Evolutionary conservation across 2,329 filamentous ascomycete species (phyloP), one percentile per base, ranked within the genome.

Genomic region (Mollisiaceae sp.): DNA sequence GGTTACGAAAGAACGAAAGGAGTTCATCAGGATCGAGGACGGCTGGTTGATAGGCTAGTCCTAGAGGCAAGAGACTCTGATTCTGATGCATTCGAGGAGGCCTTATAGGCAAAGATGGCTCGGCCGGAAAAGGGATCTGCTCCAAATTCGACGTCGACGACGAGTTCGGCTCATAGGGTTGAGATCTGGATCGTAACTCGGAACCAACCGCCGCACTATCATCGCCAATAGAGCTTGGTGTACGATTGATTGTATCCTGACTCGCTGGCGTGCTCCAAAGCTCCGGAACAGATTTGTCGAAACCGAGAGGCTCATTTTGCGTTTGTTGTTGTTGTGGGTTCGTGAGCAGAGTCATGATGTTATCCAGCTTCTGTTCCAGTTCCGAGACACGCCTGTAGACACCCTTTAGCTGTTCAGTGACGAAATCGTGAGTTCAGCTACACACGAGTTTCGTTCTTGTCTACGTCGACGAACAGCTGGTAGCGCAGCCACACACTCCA

Each of bases 351-450:
- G 52, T 20, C 18, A 55, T 24, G 15, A 55, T 55, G 14, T 55
- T 55, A n/a, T 55, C 52, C 18, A 55, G 24, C 35, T 55, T 55
- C 58, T 60, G 36, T 50, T 60, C 58, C 20, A 60, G 15, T 20
- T 50, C 39, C 15, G 20, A 15, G 1, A 60, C 32, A 20, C 39
- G 39, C 14, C 58, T 50, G 12, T n/a, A 27, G 8, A 50, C 18
- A n/a, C n/a, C 5, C 5, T 4, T 50, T 24, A 50, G 45, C n/a
- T 24, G 43, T 22, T 24, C 20, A 50, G 5, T 2, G 14, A 27
- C 45, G 8, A 20, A 20, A 50, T 50, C 22, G 9, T 22, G 24
- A 35, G 24, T 24, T 32, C 24, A 55, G n/a, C 4, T 32, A 35
- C 24, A 8, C 50, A 60, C 58, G 39, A 35, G 11, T 20, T 35